Conservation (phyloP, 2,329 filamentous ascomycete species). For the Metarhizium album region DNA sequence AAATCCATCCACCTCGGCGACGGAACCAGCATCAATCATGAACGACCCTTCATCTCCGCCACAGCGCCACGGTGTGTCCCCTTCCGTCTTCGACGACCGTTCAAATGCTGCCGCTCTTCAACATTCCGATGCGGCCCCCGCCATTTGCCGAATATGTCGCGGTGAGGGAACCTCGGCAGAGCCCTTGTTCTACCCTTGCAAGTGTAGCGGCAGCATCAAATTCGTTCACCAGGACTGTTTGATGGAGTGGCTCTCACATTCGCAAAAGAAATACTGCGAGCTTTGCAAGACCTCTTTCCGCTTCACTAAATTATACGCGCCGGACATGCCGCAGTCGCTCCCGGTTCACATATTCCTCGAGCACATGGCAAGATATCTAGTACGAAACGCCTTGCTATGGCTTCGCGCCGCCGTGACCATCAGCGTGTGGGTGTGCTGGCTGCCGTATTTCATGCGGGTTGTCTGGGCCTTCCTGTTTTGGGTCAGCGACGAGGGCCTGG, state of each 20-base stretch:
- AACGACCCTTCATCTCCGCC: slow-evolving; percentile 1
- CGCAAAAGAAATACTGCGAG: slow-evolving; percentile 98
- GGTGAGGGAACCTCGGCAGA: slow-evolving; percentile 75
- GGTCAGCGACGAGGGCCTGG: slow-evolving; percentile 69
- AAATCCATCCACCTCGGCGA: background rate
- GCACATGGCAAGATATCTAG: slow-evolving; percentile 63
- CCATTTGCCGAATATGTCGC: slow-evolving; percentile 95
- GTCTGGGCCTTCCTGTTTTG: slow-evolving; percentile 94
- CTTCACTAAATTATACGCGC: slow-evolving; percentile 95
- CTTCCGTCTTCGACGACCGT: slow-evolving; percentile 16
- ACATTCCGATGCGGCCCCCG: slow-evolving; percentile 32
- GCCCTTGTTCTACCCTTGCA: slow-evolving; percentile 93
- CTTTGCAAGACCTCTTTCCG: slow-evolving; percentile 97
- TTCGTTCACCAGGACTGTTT: slow-evolving; percentile 95
- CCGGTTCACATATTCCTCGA: slow-evolving; percentile 72
- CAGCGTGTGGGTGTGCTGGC: slow-evolving; percentile 77
- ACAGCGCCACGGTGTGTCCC: slow-evolving; percentile 1
- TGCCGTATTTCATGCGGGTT: slow-evolving; percentile 84
- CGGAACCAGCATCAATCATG: slow-evolving; percentile 4
- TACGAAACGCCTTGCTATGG: slow-evolving; percentile 66
- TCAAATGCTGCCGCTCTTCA: slow-evolving; percentile 9
- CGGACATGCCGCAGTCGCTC: slow-evolving; percentile 79
- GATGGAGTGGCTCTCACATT: slow-evolving; percentile 98
- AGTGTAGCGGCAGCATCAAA: slow-evolving; percentile 98
- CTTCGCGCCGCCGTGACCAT: slow-evolving; percentile 66